phyloP scores from a whole-genome alignment of 2,329 filamentous ascomycete species.

The Didymella keratinophila region DNA sequence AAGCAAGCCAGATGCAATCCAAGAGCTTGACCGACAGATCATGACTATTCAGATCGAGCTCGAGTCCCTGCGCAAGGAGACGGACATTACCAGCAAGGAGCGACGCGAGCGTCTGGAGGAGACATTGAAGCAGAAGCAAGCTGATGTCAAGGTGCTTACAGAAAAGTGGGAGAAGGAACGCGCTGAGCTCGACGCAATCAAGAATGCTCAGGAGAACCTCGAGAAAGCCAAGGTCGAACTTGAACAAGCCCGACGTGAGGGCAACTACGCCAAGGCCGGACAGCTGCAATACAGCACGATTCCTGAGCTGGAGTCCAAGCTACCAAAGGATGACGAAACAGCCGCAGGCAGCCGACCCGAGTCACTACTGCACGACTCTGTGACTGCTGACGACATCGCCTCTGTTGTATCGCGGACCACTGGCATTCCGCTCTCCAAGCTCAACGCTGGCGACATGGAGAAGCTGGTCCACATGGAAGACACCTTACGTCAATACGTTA shows the following conservation, averaged over 20 bases:
- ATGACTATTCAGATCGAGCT: slow-evolving; percentile 98
- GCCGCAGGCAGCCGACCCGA: slow-evolving; percentile 50
- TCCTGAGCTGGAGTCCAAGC: slow-evolving; percentile 77
- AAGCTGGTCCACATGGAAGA: slow-evolving; percentile 97
- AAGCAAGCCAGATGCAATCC: slow-evolving; percentile 94
- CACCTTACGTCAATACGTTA: slow-evolving; percentile 79
- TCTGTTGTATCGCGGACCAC: slow-evolving; percentile 89
- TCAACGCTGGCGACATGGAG: slow-evolving; percentile 92
- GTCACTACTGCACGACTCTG: slow-evolving; percentile 85
- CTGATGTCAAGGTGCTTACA: slow-evolving; percentile 76
- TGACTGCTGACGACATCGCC: slow-evolving; percentile 95
- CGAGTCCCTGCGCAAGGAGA: slow-evolving; percentile 93
- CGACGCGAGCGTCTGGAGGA: slow-evolving; percentile 84
- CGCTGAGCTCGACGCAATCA: slow-evolving; percentile 83
- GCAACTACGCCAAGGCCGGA: slow-evolving; percentile 88
- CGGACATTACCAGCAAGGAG: slow-evolving; percentile 86
- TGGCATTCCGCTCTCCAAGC: slow-evolving; percentile 89
- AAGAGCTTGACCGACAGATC: slow-evolving; percentile 89
- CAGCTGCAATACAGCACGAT: slow-evolving; percentile 90
- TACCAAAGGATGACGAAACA: slow-evolving; percentile 74
- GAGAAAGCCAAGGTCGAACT: slow-evolving; percentile 86
- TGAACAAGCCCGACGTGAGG: slow-evolving; percentile 84
- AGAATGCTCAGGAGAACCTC: slow-evolving; percentile 85
- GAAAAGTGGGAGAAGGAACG: slow-evolving; percentile 91
- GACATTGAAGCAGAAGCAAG: slow-evolving; percentile 77